These are phyloP conservation scores for Trifolium fragiferum DNA, from an alignment of 306 rosid genomes.

Conservation along the genomic window DNA sequence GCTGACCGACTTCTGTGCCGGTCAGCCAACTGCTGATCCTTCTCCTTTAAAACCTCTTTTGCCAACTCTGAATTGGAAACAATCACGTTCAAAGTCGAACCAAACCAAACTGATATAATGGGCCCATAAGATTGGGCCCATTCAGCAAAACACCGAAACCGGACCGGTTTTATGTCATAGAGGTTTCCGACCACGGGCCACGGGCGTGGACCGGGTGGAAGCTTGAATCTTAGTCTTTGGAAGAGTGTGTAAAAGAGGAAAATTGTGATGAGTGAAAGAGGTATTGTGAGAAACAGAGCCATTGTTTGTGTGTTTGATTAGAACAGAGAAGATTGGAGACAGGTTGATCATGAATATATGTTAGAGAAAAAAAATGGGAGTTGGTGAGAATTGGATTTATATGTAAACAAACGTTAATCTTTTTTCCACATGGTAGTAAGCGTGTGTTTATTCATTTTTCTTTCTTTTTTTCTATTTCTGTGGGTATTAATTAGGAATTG, in stretches of 20 bases:
- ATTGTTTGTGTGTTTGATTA: constrained; percentile 17
- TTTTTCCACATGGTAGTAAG: background rate
- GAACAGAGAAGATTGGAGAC: constrained; percentile 3
- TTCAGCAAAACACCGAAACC: constrained; percentile 82
- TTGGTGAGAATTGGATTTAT: constrained; percentile 53
- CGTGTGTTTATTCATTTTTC: background rate
- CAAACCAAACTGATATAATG: constrained; percentile 89
- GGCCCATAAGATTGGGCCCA: constrained; percentile 86
- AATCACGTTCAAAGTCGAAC: constrained; percentile 69
- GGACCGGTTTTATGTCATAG: constrained; percentile 75
- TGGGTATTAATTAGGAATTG: background rate
- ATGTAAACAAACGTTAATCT: background rate
- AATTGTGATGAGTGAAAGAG: constrained; percentile 40
- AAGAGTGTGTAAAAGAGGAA: constrained; percentile 51
- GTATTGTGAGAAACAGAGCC: constrained; percentile 40
- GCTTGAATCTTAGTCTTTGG: constrained; percentile 65
- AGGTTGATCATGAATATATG: constrained; percentile 42
- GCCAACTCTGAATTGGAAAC: constrained; percentile 77
- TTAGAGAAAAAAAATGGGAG: constrained; percentile 31
- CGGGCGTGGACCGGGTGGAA: constrained; percentile 84
- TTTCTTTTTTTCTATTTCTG: background rate
- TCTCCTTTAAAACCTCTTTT: constrained; percentile 70
- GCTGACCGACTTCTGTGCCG: constrained; percentile 75
- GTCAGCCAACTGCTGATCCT: constrained; percentile 77
- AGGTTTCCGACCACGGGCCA: constrained; percentile 92